Percentiles rank a stretch among this genome's conserved stretches.
Evolutionary conservation across 768 basidiomycete genomes (phyloP).

Genomic region (Kwoniella mangroviensis): DNA sequence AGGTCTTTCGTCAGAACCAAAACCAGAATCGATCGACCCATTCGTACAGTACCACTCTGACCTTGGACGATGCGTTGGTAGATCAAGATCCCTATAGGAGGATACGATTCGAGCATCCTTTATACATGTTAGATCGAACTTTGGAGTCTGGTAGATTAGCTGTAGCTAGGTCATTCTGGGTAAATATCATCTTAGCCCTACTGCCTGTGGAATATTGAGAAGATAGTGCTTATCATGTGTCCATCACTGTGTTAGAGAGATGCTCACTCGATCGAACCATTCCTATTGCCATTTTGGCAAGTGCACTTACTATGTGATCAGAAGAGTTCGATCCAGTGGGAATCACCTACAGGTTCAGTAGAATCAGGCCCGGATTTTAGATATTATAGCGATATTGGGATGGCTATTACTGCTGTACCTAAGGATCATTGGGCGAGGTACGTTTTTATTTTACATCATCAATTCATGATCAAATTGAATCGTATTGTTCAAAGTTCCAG

Average conservation of each 20-base stretch:
- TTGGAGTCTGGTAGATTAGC: background rate
- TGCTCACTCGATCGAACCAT: conserved; percentile 4
- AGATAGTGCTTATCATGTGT: background rate
- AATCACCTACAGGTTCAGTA: background rate
- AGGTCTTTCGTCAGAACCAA: conserved; percentile 1
- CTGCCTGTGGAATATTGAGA: background rate
- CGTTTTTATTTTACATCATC: conserved; percentile 13
- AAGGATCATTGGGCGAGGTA: conserved; percentile 30
- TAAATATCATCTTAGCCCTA: background rate
- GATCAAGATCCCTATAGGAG: conserved; percentile 30
- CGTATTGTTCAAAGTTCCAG: background rate
- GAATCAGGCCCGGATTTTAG: background rate
- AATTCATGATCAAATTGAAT: background rate
- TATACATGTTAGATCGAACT: conserved; percentile 6
- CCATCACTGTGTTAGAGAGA: background rate
- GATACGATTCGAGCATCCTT: conserved; percentile 23
- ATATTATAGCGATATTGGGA: conserved; percentile 15
- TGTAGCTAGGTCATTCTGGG: conserved; percentile 10
- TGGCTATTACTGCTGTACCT: conserved; percentile 24
- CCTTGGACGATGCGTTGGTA: conserved; percentile 16
- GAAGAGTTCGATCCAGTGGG: background rate
- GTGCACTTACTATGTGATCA: conserved; percentile 22
- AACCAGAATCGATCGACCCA: background rate
- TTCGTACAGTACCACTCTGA: background rate
- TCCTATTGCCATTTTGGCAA: conserved; percentile 27